Percentiles rank a stretch among this genome's conserved stretches.
Conservation (phyloP, 2,329 filamentous ascomycete species). For the Aphanocladium album region DNA sequence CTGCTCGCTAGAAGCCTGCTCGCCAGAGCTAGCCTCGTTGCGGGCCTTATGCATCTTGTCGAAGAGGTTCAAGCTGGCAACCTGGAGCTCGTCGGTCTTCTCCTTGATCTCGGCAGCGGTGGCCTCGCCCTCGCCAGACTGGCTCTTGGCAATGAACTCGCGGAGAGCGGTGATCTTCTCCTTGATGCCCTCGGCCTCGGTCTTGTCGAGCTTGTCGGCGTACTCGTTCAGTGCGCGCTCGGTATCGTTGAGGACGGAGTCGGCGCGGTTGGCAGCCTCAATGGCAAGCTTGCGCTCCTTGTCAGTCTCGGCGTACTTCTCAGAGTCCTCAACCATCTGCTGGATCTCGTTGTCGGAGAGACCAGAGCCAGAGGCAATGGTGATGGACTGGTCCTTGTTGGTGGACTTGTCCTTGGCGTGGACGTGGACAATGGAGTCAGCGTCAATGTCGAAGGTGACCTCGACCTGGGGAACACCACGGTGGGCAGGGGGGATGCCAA, state of each 20-base stretch:
- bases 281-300: constrained; percentile 96
- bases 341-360: constrained; percentile 92
- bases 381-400: constrained; percentile 99
- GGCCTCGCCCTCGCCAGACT: constrained; percentile 80
- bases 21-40: constrained; percentile 54
- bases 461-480: constrained; percentile 95
- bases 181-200: constrained; percentile 84
- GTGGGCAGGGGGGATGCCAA: constrained; percentile 92
- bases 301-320: constrained; percentile 91
- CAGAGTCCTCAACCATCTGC: constrained; percentile 95
- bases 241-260: constrained; percentile 93
- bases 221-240: constrained; percentile 98
- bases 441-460: constrained; percentile 98
- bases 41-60: constrained; percentile 99
- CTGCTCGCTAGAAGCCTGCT: constrained; percentile 42
- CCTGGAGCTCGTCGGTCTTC: constrained; percentile 98
- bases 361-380: constrained; percentile 95
- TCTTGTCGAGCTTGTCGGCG: constrained; percentile 93
- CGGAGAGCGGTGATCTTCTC: constrained; percentile 87
- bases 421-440: constrained; percentile 95
- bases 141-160: constrained; percentile 89
- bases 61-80: constrained; percentile 90
- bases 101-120: constrained; percentile 93
- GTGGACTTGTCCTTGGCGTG: constrained; percentile 99
- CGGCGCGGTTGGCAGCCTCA: constrained; percentile 94